These are phyloP conservation scores for Plectosphaerella cucumerina DNA, from an alignment of 2,329 filamentous ascomycete species.

Conservation along the genomic window DNA sequence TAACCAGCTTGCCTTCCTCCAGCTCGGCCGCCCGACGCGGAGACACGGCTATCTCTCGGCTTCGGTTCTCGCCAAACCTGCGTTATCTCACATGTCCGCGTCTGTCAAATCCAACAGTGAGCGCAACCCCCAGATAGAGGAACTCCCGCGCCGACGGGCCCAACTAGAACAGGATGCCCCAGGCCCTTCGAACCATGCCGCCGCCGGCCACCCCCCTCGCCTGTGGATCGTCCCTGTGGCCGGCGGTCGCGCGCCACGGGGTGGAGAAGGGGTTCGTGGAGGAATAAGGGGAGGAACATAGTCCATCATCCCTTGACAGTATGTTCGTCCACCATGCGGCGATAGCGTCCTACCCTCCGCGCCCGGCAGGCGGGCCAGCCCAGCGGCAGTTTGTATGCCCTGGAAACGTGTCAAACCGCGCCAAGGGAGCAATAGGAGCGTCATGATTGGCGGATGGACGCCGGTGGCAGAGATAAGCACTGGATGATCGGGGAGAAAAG, in stretches of 20 bases:
- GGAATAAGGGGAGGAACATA: no score
- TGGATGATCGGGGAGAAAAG: background rate
- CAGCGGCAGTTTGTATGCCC: no score
- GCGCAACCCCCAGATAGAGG: background rate
- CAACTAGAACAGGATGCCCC: no score
- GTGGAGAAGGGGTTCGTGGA: no score
- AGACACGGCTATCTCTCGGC: background rate
- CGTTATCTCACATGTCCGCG: background rate
- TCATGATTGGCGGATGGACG: background rate
- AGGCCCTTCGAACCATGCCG: background rate
- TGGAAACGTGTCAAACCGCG: no score
- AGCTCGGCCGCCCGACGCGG: background rate
- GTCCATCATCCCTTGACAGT: no score
- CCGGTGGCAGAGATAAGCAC: background rate
- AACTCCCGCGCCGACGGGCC: no score
- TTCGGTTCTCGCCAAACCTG: background rate
- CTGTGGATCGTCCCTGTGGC: no score
- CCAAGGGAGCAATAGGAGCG: background rate
- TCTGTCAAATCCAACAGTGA: background rate
- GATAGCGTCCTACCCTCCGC: no score
- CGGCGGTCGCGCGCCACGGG: no score
- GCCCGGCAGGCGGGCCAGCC: no score
- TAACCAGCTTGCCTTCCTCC: background rate
- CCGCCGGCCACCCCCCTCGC: background rate
- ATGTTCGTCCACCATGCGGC: no score